phyloP scores from a whole-genome alignment of 2,329 filamentous ascomycete genomes.

The Cladosporium sp. region DNA sequence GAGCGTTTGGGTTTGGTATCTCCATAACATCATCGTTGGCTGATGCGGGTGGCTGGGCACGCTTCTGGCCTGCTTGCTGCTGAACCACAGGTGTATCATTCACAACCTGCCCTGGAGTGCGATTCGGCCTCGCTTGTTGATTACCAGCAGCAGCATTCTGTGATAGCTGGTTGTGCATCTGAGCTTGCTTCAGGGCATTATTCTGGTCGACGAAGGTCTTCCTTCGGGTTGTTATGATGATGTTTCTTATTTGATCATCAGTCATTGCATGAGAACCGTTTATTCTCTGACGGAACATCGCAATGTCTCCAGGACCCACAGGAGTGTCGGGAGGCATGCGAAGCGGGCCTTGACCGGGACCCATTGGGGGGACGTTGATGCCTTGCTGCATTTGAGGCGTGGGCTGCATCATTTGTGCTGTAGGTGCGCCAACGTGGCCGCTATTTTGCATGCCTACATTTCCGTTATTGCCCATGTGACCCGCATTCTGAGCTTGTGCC shows the following conservation, averaged over 20 bases:
- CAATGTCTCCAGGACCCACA: conserved; percentile 45
- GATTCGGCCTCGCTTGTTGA: conserved; percentile 13
- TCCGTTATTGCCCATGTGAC: background rate
- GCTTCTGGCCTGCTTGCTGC: conserved; percentile 21
- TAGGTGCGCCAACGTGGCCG: conserved; percentile 15
- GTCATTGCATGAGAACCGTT: conserved; percentile 34
- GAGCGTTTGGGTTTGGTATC: conserved; percentile 37
- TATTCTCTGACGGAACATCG: conserved; percentile 40
- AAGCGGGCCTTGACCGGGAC: conserved; percentile 26
- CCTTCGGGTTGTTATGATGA: conserved; percentile 29
- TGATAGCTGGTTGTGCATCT: conserved; percentile 20
- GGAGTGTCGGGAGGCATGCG: conserved; percentile 24
- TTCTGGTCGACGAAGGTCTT: conserved; percentile 6
- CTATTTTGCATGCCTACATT: conserved; percentile 8
- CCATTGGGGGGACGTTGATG: conserved; percentile 28
- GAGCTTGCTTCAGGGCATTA: conserved; percentile 22
- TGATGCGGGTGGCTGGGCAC: background rate
- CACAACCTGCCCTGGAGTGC: background rate
- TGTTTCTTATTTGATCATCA: conserved; percentile 48
- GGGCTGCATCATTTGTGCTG: conserved; percentile 22
- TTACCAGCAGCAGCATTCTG: conserved; percentile 13
- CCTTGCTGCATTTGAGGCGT: conserved; percentile 43
- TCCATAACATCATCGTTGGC: conserved; percentile 47
- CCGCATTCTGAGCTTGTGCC: background rate
- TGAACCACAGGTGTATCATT: background rate